Evolutionary conservation across 768 basidiomycete species (phyloP), one percentile per base, ranked within the genome.

Genomic region (Coprinopsis sp.): DNA sequence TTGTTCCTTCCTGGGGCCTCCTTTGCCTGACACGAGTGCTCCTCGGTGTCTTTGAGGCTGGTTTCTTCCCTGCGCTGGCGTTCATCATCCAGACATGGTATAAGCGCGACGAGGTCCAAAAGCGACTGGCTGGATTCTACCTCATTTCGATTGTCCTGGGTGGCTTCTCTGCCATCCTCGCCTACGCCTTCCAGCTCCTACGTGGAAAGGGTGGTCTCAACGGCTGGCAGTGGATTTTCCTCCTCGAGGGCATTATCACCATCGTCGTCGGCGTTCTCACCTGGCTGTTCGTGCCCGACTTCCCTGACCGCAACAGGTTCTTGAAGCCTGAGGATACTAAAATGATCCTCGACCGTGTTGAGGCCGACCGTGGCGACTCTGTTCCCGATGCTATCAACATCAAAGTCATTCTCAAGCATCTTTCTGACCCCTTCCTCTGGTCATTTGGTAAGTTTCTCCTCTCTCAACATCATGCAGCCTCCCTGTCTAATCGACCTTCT

Each of bases 341-440:
- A 2, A 48, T 74, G 33, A 65, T 77, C 19, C 44, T 77, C 36
- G 66, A 63, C 53, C 70, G 76, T 11, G 69, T 76, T 33, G 71
- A 76, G 44, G 69, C 72, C 4, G 76, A 76, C 51, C 68, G 74
- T n/a, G 72, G 73, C 11, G 76, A 77, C 53, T 69, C 74, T 1
- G 40, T 72, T 33, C 73, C 73, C 8, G 76, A 77, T 51, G 46
- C 60, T 25, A 28, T 74, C 14, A 76, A 68, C 16, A 31, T 49
- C 6, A 44, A 52, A 30, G 73, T 71, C 51, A 58, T 74, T 28
- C 46, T 67, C 29, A 55, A 54, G 22, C 67, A 74, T 57, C 55
- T 77, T 10, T 54, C 53, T 31, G 74, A 76, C 53, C 74, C 74
- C 71, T 71, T 66, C 8, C 51, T 74, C 33, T 76, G 73, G 74